Percentiles rank a stretch among this genome's conserved stretches.
Evolutionary conservation across 2,329 filamentous ascomycete species (phyloP).

Genomic region (Lasiodiplodia sp.): DNA sequence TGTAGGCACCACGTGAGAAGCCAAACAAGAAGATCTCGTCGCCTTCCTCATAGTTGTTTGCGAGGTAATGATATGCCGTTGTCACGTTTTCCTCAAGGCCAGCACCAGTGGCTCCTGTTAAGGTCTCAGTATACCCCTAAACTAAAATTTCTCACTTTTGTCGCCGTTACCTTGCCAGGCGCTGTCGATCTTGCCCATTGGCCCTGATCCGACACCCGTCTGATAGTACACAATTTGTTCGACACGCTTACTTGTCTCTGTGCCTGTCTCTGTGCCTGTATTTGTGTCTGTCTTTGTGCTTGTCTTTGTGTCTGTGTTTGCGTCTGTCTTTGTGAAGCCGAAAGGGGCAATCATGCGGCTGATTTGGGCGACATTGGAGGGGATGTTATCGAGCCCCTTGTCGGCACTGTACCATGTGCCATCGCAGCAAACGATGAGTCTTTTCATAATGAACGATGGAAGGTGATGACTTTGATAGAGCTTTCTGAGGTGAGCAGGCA

Average conservation of each 20-base stretch:
- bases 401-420: slow-evolving; percentile 41
- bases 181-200: no score
- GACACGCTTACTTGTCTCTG: not conserved
- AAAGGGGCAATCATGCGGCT: slow-evolving; percentile 58
- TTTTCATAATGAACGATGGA: not conserved
- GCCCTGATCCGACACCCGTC: not conserved
- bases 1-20: slow-evolving; percentile 56
- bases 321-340: slow-evolving; percentile 36
- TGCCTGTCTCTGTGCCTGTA: no score
- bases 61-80: slow-evolving; percentile 59
- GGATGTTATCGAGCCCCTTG: slow-evolving; percentile 39
- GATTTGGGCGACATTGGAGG: slow-evolving; percentile 59
- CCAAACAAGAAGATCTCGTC: slow-evolving; percentile 54
- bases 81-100: slow-evolving; percentile 54
- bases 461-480: not conserved
- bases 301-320: no score
- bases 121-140: no score
- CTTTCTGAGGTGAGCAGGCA: not conserved
- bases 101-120: no score
- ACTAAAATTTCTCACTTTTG: no score
- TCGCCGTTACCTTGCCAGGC: no score
- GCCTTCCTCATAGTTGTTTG: slow-evolving; percentile 60
- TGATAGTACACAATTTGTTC: slow-evolving; percentile 61
- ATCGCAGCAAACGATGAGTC: slow-evolving; percentile 44
- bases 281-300: no score